Percentiles rank a stretch among this genome's conserved stretches.
phyloP scores from a whole-genome alignment of 306 rosid species.

The Ormosia semicastrata region DNA sequence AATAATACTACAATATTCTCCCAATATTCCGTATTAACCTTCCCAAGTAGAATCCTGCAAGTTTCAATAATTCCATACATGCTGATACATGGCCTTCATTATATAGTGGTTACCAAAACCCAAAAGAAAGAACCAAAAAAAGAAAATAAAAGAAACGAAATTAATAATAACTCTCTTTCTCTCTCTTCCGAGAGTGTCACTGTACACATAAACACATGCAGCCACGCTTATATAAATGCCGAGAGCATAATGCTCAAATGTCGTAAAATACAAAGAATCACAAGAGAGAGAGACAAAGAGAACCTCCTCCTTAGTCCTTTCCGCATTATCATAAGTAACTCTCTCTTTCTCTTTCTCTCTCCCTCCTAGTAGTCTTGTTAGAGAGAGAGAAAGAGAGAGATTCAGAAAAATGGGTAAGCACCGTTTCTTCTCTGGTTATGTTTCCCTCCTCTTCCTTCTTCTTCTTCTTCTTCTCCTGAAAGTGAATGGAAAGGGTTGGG shows the following conservation, averaged over 20 bases:
- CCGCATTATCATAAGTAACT: neutral
- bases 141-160: too few relatives aligned
- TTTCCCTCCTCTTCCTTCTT: neutral
- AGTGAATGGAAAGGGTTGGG: neutral
- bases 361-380: neutral
- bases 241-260: neutral
- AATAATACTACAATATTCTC: too few relatives aligned
- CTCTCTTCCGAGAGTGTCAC: neutral
- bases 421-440: neutral
- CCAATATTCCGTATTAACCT: too few relatives aligned
- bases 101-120: neutral
- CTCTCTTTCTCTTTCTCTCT: neutral
- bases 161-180: too few relatives aligned
- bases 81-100: neutral
- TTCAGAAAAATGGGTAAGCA: neutral
- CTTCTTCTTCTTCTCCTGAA: neutral
- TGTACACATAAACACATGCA: slow-evolving; percentile 31
- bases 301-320: neutral
- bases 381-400: neutral
- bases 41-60: neutral
- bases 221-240: slow-evolving; percentile 15
- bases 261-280: neutral
- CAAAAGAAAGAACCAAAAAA: neutral
- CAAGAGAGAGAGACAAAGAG: neutral
- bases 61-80: neutral